A percentile compares a stretch with the other conserved stretches of the same genome.
Conservation (phyloP, 1,284 basidiomycete species). For the Cutaneotrichosporon cavernicola region DNA sequence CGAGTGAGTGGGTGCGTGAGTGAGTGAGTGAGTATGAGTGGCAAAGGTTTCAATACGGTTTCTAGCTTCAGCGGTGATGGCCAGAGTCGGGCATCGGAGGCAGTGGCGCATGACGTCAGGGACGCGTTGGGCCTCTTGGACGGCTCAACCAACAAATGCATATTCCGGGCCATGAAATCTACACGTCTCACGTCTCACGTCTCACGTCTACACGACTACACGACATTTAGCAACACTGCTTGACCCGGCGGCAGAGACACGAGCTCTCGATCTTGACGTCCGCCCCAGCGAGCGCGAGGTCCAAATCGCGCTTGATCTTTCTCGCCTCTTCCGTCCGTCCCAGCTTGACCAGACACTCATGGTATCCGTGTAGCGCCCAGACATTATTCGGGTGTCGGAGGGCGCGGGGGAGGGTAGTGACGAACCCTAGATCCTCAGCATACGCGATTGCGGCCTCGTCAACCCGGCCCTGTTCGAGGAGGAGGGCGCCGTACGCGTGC, state of each 20-base stretch:
- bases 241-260: constrained; percentile 38
- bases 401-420: constrained; percentile 35
- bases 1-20: neutral
- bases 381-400: constrained; percentile 49
- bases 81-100: too few species aligned
- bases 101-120: neutral
- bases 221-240: neutral
- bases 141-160: too few species aligned
- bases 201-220: too few species aligned
- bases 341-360: constrained; percentile 42
- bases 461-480: constrained; percentile 41
- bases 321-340: constrained; percentile 36
- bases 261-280: constrained; percentile 40
- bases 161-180: too few species aligned
- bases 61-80: too few species aligned
- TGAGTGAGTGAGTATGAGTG: neutral
- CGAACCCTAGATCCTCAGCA: constrained; percentile 44
- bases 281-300: constrained; percentile 38
- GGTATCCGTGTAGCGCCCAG: constrained; percentile 48
- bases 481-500: constrained; percentile 47
- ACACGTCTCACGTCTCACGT: too few species aligned
- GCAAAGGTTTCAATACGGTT: neutral
- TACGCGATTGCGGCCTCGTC: constrained; percentile 38
- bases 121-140: neutral
- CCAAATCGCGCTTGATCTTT: constrained; percentile 34